phyloP scores from a whole-genome alignment of 2,329 filamentous ascomycete species.

The Trichophyton simii region DNA sequence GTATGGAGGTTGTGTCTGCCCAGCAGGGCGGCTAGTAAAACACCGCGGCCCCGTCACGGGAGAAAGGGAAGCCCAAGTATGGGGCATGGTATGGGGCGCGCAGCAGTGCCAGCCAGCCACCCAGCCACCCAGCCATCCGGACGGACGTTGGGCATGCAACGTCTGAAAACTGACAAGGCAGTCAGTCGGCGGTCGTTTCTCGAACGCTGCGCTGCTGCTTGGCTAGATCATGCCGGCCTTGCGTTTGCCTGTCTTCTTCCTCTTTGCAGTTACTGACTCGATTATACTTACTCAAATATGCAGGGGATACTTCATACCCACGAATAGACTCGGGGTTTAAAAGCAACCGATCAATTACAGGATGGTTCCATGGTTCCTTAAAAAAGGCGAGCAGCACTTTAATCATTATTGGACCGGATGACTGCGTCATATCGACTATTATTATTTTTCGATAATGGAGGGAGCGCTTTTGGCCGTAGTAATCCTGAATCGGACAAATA shows the following conservation, averaged over 20 bases:
- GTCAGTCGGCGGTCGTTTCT: background rate
- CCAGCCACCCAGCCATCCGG: background rate
- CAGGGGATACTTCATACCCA: background rate
- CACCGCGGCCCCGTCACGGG: background rate
- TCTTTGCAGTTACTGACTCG: background rate
- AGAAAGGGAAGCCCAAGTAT: background rate
- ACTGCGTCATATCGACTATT: background rate
- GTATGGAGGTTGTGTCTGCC: background rate
- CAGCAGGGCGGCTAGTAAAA: slow-evolving; percentile 1
- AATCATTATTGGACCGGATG: background rate
- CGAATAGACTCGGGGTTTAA: background rate
- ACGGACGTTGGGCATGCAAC: background rate
- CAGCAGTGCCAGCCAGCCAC: background rate
- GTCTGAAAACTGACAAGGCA: background rate
- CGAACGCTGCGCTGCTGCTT: background rate
- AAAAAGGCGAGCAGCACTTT: background rate
- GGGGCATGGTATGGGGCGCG: background rate
- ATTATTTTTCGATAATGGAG: background rate
- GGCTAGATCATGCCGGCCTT: background rate
- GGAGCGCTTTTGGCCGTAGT: background rate
- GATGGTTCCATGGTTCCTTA: background rate
- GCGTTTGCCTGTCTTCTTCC: background rate
- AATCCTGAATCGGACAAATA: background rate
- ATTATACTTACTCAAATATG: background rate
- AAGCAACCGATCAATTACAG: background rate